phyloP scores from a whole-genome alignment of 352 stramenopile species.

The Phytophthora pluvialis region DNA sequence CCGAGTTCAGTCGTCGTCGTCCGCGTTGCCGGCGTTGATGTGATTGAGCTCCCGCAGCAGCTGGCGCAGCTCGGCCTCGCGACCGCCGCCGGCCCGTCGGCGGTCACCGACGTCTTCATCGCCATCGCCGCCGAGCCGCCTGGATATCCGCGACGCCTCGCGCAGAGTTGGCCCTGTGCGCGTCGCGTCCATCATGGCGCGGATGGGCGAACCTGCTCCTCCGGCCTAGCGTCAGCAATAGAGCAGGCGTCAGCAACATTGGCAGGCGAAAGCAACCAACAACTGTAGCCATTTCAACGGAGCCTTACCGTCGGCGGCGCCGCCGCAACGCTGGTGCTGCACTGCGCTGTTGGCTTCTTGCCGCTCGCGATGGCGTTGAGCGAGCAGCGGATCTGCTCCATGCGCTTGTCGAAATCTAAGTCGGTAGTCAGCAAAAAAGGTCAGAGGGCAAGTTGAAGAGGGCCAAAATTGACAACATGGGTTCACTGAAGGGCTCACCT shows the following conservation, averaged over 20 bases:
- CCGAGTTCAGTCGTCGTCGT: slow-evolving; percentile 10
- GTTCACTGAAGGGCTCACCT: slow-evolving; percentile 27
- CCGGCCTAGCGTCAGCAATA: slow-evolving; percentile 22
- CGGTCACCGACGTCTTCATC: background rate
- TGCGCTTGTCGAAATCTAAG: slow-evolving; percentile 72
- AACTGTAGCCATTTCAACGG: slow-evolving; percentile 20
- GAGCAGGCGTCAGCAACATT: slow-evolving; percentile 9
- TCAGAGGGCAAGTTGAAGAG: slow-evolving; percentile 18
- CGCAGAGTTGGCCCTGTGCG: slow-evolving; percentile 22
- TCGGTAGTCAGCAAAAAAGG: slow-evolving; percentile 14
- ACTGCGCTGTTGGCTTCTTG: slow-evolving; percentile 2
- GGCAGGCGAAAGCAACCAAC: background rate
- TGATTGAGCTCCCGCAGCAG: slow-evolving; percentile 48
- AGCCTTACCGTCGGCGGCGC: slow-evolving; percentile 22
- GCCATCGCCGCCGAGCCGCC: background rate
- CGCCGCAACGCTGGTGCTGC: background rate
- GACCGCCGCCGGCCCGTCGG: slow-evolving; percentile 14
- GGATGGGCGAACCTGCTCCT: slow-evolving; percentile 24
- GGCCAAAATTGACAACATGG: slow-evolving; percentile 1
- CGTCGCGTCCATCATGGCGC: slow-evolving; percentile 23
- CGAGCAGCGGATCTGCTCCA: slow-evolving; percentile 75
- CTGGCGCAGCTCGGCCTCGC: slow-evolving; percentile 46
- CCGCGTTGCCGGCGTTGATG: slow-evolving; percentile 16
- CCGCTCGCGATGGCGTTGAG: slow-evolving; percentile 59
- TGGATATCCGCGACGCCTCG: slow-evolving; percentile 32